phyloP scores from a whole-genome alignment of 441 rosid species.

The Syzygium syzygioides region DNA sequence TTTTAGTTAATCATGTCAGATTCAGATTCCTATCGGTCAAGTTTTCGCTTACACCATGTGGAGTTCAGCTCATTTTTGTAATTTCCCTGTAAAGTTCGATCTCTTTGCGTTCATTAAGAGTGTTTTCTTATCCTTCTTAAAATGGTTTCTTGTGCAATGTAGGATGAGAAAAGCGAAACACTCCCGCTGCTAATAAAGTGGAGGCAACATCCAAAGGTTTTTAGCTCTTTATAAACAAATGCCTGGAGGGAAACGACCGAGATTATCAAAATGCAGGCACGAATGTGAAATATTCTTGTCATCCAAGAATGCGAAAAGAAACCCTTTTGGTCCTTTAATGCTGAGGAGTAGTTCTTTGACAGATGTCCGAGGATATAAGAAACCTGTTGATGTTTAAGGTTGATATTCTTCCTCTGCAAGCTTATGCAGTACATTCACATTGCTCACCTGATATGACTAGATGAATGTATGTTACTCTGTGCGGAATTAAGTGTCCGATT shows the following conservation, averaged over 20 bases:
- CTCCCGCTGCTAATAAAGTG: neutral
- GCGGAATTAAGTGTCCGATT: neutral
- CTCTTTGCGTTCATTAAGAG: neutral
- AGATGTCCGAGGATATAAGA: constrained; percentile 20
- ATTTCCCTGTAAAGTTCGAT: neutral
- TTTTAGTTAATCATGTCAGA: neutral
- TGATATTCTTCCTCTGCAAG: neutral
- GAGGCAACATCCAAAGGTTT: constrained; percentile 2
- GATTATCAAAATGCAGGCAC: constrained; percentile 32
- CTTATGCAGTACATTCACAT: neutral
- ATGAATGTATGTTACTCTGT: neutral
- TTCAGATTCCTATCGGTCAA: neutral
- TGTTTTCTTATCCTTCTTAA: neutral
- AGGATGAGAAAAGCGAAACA: neutral
- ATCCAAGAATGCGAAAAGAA: constrained; percentile 8
- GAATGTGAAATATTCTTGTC: constrained; percentile 24
- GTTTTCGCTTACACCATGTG: neutral
- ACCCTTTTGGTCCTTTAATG: constrained; percentile 3
- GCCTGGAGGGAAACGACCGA: constrained; percentile 27
- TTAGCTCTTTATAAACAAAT: constrained; percentile 8
- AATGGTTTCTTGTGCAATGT: neutral
- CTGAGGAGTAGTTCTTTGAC: constrained; percentile 23
- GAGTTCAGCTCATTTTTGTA: neutral
- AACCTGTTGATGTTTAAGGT: neutral
- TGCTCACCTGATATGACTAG: neutral